Base-by-base conservation (phyloP, 2,329 filamentous ascomycete genomes). In the Sporothrix pallida region DNA sequence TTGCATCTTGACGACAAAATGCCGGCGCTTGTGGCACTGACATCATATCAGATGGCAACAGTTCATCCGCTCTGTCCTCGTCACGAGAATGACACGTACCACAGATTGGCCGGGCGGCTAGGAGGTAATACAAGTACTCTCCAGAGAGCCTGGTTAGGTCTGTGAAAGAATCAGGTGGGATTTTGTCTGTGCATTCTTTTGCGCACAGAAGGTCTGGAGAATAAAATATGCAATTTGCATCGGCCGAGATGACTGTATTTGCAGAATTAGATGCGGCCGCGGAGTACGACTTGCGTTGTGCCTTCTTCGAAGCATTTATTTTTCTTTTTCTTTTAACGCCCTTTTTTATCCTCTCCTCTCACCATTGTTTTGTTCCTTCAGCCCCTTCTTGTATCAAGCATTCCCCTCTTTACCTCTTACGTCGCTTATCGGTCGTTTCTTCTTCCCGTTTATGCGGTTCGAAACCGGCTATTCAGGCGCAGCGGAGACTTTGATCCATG, bases 391-490 rank as follows among this genome's bases (percentile, higher is more conserved):
- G 62, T 67, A 46, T 23, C 62, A 48, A 48, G 13, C 2, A 4
- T n/a, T 17, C n/a, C 12, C 42, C 42, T 67, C 62, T 17, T 6
- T 67, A 48, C 62, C 58, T 63, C 58, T 44, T 20, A 62, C 58
- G 12, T 58, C 31, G 68, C 52, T 26, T 58, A 44, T 23, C 26
- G 50, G 26, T 9, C n/a, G 7, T 15, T 71, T 70, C 67, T 56
- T 56, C 67, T 48, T 48, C 23, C 26, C n/a, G 13, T 15, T 72
- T 42, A 72, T 72, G 71, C 52, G 71, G 63, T 72, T 58, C 71
- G 71, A 72, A 72, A 72, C 71, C 62, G 71, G 62, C 52, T 68
- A 72, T 37, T 42, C 26, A 48, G 50, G 67, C 48, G 31, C 23
- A 15, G 37, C 50, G 60, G 26, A 20, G 48, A 42, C 44, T 37